Evolutionary conservation across 140 eudicot species (phyloP).

Genomic region (Stevia rebaudiana): DNA sequence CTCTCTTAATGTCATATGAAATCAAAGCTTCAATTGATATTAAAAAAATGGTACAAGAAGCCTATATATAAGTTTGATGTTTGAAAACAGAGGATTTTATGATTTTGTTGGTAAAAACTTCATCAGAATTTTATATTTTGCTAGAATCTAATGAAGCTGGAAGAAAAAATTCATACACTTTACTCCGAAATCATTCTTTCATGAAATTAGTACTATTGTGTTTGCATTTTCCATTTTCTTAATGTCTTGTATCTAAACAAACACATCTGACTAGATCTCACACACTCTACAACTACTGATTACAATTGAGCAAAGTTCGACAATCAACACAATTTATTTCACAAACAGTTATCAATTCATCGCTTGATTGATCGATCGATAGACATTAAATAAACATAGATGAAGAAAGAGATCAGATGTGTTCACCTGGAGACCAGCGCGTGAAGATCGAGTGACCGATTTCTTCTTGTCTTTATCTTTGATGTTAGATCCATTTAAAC

Average conservation of each 20-base stretch:
- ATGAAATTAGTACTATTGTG: neutral
- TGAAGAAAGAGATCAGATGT: neutral
- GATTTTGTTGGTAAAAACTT: neutral
- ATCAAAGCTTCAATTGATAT: neutral
- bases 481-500: slow-evolving; percentile 16
- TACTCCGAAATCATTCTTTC: neutral
- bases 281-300: neutral
- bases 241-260: neutral
- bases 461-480: slow-evolving; percentile 61
- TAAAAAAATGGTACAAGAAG: neutral
- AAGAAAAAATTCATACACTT: neutral
- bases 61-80: neutral
- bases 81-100: neutral
- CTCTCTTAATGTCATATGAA: neutral
- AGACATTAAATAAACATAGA: neutral
- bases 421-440: slow-evolving; percentile 75
- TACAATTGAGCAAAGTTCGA: neutral
- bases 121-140: neutral
- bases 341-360: neutral
- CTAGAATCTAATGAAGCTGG: neutral
- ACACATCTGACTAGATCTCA: neutral
- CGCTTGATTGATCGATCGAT: neutral
- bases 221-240: neutral
- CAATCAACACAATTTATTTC: neutral
- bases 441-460: slow-evolving; percentile 61